These are phyloP conservation scores for Mimosa pudica DNA, from an alignment of 306 rosid genomes.

Conservation along the genomic window DNA sequence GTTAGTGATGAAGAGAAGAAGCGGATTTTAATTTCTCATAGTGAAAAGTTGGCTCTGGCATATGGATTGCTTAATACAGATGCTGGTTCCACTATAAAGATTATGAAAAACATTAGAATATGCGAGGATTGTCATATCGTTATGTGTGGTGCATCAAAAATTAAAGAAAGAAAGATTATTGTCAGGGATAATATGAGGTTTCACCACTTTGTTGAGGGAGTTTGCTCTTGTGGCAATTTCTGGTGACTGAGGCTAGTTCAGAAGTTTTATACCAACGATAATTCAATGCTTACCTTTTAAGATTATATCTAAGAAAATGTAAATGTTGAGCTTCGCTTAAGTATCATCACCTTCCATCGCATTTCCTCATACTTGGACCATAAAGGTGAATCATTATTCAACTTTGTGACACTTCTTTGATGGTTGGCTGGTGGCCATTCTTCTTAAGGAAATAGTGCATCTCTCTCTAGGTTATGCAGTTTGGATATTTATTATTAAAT, in stretches of 20 bases:
- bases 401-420: background rate
- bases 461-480: background rate
- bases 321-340: background rate
- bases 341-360: background rate
- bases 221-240: constrained; percentile 75
- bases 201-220: constrained; percentile 72
- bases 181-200: constrained; percentile 78
- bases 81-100: constrained; percentile 60
- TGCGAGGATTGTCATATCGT: constrained; percentile 80
- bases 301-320: background rate
- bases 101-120: constrained; percentile 85
- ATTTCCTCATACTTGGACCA: background rate
- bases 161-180: constrained; percentile 68
- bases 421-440: background rate
- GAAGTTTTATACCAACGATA: background rate
- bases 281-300: background rate
- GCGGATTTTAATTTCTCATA: constrained; percentile 59
- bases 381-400: background rate
- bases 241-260: constrained; percentile 55
- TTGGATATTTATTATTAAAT: background rate
- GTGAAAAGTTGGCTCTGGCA: constrained; percentile 83
- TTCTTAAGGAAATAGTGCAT: background rate
- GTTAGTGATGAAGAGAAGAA: constrained; percentile 56
- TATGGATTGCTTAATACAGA: constrained; percentile 58
- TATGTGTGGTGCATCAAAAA: constrained; percentile 68